phyloP scores from a whole-genome alignment of 371 early-diverging fungal species.

The Mortierella sp. region DNA sequence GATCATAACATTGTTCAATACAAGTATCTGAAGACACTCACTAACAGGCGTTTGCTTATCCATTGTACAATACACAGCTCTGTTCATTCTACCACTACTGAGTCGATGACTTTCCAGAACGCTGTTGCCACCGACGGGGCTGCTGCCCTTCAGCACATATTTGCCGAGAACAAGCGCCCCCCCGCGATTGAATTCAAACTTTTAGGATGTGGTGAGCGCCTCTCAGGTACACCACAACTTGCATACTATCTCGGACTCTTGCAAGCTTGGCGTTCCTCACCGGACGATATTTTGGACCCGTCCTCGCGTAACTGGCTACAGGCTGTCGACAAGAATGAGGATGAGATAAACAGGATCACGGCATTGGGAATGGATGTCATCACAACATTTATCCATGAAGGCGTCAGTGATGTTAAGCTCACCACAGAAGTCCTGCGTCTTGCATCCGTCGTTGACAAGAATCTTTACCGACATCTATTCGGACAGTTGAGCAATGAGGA shows the following conservation, averaged over 20 bases:
- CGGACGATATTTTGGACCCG: not conserved
- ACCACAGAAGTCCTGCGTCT: constrained; percentile 5
- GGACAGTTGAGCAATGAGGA: not conserved
- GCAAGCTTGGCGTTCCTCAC: not conserved
- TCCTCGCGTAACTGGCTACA: not conserved
- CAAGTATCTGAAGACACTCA: too few species aligned
- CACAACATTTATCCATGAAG: not conserved
- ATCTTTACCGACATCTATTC: constrained; percentile 1
- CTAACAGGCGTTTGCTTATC: too few species aligned
- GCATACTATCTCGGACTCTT: not conserved
- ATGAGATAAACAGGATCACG: not conserved
- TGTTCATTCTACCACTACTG: too few species aligned
- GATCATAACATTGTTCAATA: not conserved
- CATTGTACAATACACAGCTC: too few species aligned
- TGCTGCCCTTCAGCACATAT: not conserved
- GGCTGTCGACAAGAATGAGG: not conserved
- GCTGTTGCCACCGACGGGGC: too few species aligned
- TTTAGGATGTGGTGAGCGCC: not conserved
- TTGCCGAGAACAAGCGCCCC: not conserved
- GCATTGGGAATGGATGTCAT: not conserved
- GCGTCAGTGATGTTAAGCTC: not conserved
- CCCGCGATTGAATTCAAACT: not conserved
- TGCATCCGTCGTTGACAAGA: not conserved
- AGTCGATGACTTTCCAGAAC: not conserved
- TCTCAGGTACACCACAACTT: not conserved